phyloP scores from a whole-genome alignment of 2,329 filamentous ascomycete species.

The Monilinia aucupariae region DNA sequence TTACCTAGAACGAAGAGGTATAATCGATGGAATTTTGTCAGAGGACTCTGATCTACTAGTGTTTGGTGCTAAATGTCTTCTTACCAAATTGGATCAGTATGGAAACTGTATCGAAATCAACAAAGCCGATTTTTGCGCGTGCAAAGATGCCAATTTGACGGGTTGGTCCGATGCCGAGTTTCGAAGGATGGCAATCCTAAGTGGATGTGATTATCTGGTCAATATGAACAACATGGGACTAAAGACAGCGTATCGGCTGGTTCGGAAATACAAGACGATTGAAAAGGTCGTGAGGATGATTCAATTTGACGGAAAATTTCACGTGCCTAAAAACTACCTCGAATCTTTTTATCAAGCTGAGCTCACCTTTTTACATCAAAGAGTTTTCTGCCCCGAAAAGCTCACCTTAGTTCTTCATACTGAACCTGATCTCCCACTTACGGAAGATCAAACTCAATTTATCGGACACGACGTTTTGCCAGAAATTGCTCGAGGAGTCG shows the following conservation, averaged over 20 bases:
- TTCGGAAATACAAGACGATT: conserved; percentile 83
- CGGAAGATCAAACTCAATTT: conserved; percentile 68
- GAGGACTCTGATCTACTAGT: conserved; percentile 96
- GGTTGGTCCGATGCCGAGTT: conserved; percentile 93
- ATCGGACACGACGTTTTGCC: conserved; percentile 71
- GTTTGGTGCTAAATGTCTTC: conserved; percentile 81
- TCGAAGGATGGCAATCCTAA: conserved; percentile 90
- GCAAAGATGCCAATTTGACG: conserved; percentile 79
- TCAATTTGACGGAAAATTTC: conserved; percentile 82
- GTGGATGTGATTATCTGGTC: conserved; percentile 91
- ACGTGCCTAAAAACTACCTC: conserved; percentile 75
- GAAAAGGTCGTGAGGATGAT: conserved; percentile 77
- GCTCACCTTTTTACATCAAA: conserved; percentile 86
- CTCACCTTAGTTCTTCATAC: conserved; percentile 71
- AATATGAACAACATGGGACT: conserved; percentile 81
- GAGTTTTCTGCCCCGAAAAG: conserved; percentile 78
- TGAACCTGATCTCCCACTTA: conserved; percentile 55
- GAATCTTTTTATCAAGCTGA: conserved; percentile 81
- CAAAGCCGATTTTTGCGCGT: conserved; percentile 80
- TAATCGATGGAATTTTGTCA: conserved; percentile 83
- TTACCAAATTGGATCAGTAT: conserved; percentile 92
- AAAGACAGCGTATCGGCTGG: conserved; percentile 86
- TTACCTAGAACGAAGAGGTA: conserved; percentile 80
- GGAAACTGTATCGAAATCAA: conserved; percentile 91
- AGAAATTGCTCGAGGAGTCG: conserved; percentile 66